Evolutionary conservation across 148 eudicot species (phyloP).

Genomic region (Dysphania ambrosioides): DNA sequence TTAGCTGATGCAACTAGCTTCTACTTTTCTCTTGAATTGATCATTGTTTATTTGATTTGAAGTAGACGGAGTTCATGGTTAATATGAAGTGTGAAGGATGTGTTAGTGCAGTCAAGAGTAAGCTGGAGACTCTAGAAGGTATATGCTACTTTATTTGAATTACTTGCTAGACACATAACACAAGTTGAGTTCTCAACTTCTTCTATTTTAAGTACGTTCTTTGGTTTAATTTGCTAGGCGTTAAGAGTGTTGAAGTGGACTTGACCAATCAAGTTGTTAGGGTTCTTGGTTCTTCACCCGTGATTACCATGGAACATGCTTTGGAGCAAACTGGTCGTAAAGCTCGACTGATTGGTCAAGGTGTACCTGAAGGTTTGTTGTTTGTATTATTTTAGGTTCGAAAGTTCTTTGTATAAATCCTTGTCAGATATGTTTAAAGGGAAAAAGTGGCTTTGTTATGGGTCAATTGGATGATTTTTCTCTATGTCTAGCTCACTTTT

Average conservation of each 20-base stretch:
- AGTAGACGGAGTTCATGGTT: conserved; percentile 96
- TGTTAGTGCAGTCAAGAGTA: conserved; percentile 69
- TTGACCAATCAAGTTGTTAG: conserved; percentile 87
- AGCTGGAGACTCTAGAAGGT: conserved; percentile 74
- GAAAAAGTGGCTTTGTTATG: not conserved
- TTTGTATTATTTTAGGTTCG: not conserved
- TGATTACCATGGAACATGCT: conserved; percentile 75
- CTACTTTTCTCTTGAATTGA: not conserved
- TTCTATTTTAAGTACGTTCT: not conserved
- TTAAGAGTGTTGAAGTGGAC: conserved; percentile 84
- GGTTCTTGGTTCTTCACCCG: conserved; percentile 65
- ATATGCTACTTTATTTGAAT: conserved; percentile 13
- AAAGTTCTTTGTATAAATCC: not conserved
- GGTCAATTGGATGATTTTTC: not conserved
- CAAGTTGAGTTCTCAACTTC: not conserved
- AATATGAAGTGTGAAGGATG: conserved; percentile 94
- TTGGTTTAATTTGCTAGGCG: conserved; percentile 40
- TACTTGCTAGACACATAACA: not conserved
- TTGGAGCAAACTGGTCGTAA: conserved; percentile 80
- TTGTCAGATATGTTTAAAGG: too few species aligned
- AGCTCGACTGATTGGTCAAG: conserved; percentile 89
- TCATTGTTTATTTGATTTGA: not conserved
- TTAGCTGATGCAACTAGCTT: not conserved
- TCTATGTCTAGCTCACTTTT: not conserved
- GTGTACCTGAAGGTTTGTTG: conserved; percentile 76